phyloP scores from a whole-genome alignment of 371 early-diverging fungal genomes.

The Rhizopus arrhizus region DNA sequence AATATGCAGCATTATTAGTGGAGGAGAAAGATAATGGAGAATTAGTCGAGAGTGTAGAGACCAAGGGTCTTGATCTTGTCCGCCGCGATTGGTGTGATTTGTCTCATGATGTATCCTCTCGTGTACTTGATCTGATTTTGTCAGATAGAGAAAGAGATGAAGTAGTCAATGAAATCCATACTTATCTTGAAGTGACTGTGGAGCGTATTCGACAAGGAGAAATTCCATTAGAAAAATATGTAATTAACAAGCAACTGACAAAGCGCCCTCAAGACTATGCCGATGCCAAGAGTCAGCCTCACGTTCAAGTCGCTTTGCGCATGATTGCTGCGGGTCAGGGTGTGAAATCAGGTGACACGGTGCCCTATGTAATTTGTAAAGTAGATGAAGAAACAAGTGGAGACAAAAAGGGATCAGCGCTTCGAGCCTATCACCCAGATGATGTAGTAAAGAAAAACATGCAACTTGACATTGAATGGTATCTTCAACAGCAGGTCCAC shows the following conservation, averaged over 20 bases:
- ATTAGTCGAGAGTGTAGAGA: slow-evolving; percentile 75
- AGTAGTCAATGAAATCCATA: slow-evolving; percentile 76
- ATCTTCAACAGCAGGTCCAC: slow-evolving; percentile 94
- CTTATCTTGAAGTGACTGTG: slow-evolving; percentile 69
- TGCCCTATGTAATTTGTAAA: slow-evolving; percentile 95
- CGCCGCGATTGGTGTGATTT: slow-evolving; percentile 98
- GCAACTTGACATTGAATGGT: slow-evolving; percentile 91
- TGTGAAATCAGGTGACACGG: slow-evolving; percentile 88
- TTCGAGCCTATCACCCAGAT: slow-evolving; percentile 89
- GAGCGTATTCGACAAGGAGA: slow-evolving; percentile 73
- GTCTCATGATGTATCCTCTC: slow-evolving; percentile 85
- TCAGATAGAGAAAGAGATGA: slow-evolving; percentile 75
- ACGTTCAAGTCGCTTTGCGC: slow-evolving; percentile 94
- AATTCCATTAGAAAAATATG: slow-evolving; percentile 82
- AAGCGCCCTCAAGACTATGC: slow-evolving; percentile 94
- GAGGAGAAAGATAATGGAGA: slow-evolving; percentile 66
- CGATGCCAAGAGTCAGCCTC: slow-evolving; percentile 90
- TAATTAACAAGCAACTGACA: slow-evolving; percentile 94
- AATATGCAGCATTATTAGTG: slow-evolving; percentile 93
- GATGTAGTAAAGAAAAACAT: slow-evolving; percentile 72
- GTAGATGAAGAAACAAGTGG: slow-evolving; percentile 48
- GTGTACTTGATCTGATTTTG: slow-evolving; percentile 79
- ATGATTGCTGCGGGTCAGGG: slow-evolving; percentile 74
- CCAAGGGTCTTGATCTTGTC: slow-evolving; percentile 98
- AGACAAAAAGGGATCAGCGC: slow-evolving; percentile 61